These are phyloP conservation scores for Paecilomyces sp. DNA, from an alignment of 2,329 filamentous ascomycete genomes.

Conservation along the genomic window DNA sequence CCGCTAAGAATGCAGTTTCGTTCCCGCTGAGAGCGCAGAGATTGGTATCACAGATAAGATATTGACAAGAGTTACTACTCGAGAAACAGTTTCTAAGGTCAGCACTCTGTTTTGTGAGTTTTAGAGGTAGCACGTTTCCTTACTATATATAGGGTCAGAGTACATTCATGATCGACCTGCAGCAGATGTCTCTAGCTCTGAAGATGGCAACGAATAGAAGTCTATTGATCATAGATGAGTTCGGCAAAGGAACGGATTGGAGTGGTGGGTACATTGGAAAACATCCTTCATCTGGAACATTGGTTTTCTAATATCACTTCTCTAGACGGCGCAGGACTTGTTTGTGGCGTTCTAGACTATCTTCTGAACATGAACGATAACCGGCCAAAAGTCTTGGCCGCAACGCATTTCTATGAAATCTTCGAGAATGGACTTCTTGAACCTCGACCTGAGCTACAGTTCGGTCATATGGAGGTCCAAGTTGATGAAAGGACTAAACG, in stretches of 20 bases:
- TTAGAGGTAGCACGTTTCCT: background rate
- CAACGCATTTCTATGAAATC: slow-evolving; percentile 57
- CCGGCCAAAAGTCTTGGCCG: slow-evolving; percentile 53
- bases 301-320: slow-evolving; percentile 2
- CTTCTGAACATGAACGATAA: slow-evolving; percentile 43
- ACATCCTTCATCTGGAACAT: background rate
- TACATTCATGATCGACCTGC: slow-evolving; percentile 74
- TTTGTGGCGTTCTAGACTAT: slow-evolving; percentile 54
- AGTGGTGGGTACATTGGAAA: slow-evolving; percentile 29
- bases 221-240: slow-evolving; percentile 87
- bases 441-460: slow-evolving; percentile 39
- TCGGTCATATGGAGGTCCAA: slow-evolving; percentile 54
- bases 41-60: slow-evolving; percentile 92
- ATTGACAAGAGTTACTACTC: slow-evolving; percentile 73
- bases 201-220: slow-evolving; percentile 68
- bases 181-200: slow-evolving; percentile 73
- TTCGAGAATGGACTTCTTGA: slow-evolving; percentile 47
- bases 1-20: slow-evolving; percentile 53
- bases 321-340: slow-evolving; percentile 57
- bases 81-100: slow-evolving; percentile 57
- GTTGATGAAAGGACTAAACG: slow-evolving; percentile 36
- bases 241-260: slow-evolving; percentile 63
- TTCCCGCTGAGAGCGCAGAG: slow-evolving; percentile 68
- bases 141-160: slow-evolving; percentile 44
- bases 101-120: background rate